Percentiles rank a stretch among this genome's conserved stretches.
Conservation (phyloP, 108 stramenopile species). For the Cyclotella distinguenda region DNA sequence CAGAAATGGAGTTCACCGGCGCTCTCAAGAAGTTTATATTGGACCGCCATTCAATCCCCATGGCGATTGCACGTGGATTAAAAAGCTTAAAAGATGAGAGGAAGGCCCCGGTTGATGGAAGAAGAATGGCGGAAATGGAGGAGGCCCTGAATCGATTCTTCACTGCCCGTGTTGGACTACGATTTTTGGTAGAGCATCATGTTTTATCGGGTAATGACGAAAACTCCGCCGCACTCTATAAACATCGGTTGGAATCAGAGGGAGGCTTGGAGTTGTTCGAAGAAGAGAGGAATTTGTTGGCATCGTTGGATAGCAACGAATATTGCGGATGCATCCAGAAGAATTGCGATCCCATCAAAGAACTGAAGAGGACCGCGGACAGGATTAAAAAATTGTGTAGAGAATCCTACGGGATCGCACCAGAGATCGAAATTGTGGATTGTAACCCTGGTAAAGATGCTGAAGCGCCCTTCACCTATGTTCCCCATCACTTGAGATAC, state of each 20-base stretch:
- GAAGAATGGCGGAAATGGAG: slow-evolving; percentile 79
- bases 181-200: slow-evolving; percentile 91
- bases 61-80: slow-evolving; percentile 66
- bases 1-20: slow-evolving; percentile 69
- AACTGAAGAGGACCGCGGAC: slow-evolving; percentile 59
- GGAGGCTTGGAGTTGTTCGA: slow-evolving; percentile 24
- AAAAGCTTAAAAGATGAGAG: slow-evolving; percentile 49
- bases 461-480: slow-evolving; percentile 71
- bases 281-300: slow-evolving; percentile 15
- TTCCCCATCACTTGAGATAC: slow-evolving; percentile 94
- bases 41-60: slow-evolving; percentile 78
- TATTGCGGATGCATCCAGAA: slow-evolving; percentile 74
- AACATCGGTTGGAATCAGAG: slow-evolving; percentile 34
- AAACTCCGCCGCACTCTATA: slow-evolving; percentile 35
- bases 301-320: slow-evolving; percentile 11
- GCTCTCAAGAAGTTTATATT: slow-evolving; percentile 47
- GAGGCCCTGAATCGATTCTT: slow-evolving; percentile 88
- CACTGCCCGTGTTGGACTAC: slow-evolving; percentile 85
- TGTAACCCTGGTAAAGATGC: slow-evolving; percentile 33
- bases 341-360: slow-evolving; percentile 71
- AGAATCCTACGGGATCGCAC: slow-evolving; percentile 70
- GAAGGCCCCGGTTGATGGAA: slow-evolving; percentile 39
- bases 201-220: slow-evolving; percentile 58
- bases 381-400: slow-evolving; percentile 56
- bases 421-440: slow-evolving; percentile 81